Base-by-base conservation (phyloP, 2,329 filamentous ascomycete genomes). In the Penicillium sp. region DNA sequence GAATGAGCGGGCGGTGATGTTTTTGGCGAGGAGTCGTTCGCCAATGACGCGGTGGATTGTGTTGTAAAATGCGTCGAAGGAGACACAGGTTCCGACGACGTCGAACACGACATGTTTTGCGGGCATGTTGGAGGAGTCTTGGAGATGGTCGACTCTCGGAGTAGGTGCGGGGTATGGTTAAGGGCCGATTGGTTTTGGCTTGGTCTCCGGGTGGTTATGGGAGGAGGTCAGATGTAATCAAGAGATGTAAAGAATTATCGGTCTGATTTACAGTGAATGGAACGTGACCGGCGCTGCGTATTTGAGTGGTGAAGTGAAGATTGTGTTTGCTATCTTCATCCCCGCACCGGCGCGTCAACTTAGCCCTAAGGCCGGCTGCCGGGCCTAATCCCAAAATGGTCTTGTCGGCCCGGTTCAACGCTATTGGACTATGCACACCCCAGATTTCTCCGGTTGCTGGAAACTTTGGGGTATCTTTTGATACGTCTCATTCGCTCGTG, bases 31-130 rank as follows among this genome's bases (percentile, higher is more conserved):
- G 1, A 80, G 69, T 36, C 67, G 67, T 3, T 62, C 21, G 21
- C 77, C 77, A 11, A 80, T 68, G 16, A 66, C 61, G 7, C 60
- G 34, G 21, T 75, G 64, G 48, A 79, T 75, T 46, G 65, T 58
- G 31, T 62, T 56, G 61, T 70, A 76, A 60, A 73, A 77, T 31
- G 72, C 70, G n/a, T 76, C 69, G 60, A 75, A 78, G 24, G 70
- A 74, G 42, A 79, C 75, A 45, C 73, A 73, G 16, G 77, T 80
- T 13, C 77, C 77, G 48, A 84, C 81, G 2, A 83, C 74, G 62
- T 81, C 78, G 58, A 80, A 81, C 29, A 80, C 77, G 53, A 80
- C 72, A 56, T 81, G 72, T 50, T 80, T 79, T 24, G 52, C 39
- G 18, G 42, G 27, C 38, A 40, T 40, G n/a, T n/a, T 40, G 16